These are phyloP conservation scores for Lotmaria passim DNA, from an alignment of 208 protist species.

Conservation along the genomic window DNA sequence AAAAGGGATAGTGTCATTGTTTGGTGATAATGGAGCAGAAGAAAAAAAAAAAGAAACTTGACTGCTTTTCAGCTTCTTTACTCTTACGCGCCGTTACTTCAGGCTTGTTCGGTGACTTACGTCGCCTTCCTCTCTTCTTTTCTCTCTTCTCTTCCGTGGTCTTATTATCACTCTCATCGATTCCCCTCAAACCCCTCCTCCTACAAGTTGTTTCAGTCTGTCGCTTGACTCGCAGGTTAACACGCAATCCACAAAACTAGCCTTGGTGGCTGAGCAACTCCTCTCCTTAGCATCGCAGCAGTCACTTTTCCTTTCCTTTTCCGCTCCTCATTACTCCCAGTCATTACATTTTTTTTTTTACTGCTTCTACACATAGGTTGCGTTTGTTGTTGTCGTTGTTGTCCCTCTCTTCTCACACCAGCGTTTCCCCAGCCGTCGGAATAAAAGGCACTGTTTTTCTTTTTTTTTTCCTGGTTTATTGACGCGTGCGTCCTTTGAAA, in stretches of 20 bases:
- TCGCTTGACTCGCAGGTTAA: too few relatives aligned
- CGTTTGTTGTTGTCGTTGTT: too few relatives aligned
- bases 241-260: too few relatives aligned
- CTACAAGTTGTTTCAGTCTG: too few relatives aligned
- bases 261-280: too few relatives aligned
- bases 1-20: neutral
- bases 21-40: neutral
- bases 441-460: too few relatives aligned
- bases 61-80: neutral
- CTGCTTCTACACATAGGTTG: neutral
- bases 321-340: neutral
- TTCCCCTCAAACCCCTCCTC: neutral
- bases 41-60: constrained; percentile 1
- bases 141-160: neutral
- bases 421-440: too few relatives aligned
- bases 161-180: neutral
- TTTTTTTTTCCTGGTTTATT: neutral
- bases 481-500: too few relatives aligned
- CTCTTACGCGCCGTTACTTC: neutral
- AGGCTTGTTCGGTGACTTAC: neutral
- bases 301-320: too few relatives aligned
- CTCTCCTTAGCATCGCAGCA: too few relatives aligned
- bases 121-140: neutral
- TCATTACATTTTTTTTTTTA: constrained; percentile 1
- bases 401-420: too few relatives aligned